A percentile compares a stretch with the other conserved stretches of the same genome.
Evolutionary conservation across 2,329 filamentous ascomycete species (phyloP).

Genomic region (Alternaria dauci): DNA sequence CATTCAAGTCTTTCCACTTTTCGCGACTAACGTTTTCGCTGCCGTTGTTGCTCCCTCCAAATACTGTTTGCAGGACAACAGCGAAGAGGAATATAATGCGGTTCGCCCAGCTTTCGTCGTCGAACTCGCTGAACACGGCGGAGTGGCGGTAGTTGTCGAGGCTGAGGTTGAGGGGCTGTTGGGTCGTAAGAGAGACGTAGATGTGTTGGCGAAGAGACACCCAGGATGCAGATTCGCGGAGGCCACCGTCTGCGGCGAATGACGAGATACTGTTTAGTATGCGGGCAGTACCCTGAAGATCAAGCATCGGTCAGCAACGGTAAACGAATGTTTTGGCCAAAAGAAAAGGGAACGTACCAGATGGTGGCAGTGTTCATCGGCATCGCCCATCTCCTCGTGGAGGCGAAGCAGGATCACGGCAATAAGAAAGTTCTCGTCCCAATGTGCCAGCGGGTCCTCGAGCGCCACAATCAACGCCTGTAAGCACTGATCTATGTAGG

Average conservation of each 20-base stretch:
- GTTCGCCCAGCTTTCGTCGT: slow-evolving; percentile 45
- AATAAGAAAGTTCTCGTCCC: slow-evolving; percentile 58
- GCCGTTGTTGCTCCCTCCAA: slow-evolving; percentile 26
- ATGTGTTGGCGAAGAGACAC: slow-evolving; percentile 54
- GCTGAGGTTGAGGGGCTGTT: slow-evolving; percentile 35
- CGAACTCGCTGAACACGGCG: slow-evolving; percentile 39
- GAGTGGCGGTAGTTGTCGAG: slow-evolving; percentile 44
- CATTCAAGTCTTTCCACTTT: slow-evolving; percentile 39
- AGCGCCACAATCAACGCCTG: slow-evolving; percentile 58
- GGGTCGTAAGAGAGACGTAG: slow-evolving; percentile 51
- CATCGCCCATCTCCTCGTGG: slow-evolving; percentile 58
- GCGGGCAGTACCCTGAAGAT: slow-evolving; percentile 39
- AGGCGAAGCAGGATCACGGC: slow-evolving; percentile 60
- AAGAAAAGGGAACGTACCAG: slow-evolving; percentile 25
- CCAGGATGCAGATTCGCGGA: slow-evolving; percentile 54
- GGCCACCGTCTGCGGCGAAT: slow-evolving; percentile 50
- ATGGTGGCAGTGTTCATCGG: slow-evolving; percentile 52
- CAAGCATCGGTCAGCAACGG: not conserved
- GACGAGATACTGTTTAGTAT: slow-evolving; percentile 52
- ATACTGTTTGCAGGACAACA: slow-evolving; percentile 36
- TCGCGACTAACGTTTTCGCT: slow-evolving; percentile 32
- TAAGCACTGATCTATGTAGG: slow-evolving; percentile 58
- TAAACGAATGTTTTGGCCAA: not conserved
- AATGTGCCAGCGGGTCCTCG: slow-evolving; percentile 52
- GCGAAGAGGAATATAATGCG: slow-evolving; percentile 45